Base-by-base conservation (phyloP, 2,329 filamentous ascomycete species). In the Boeremia lycopersici region DNA sequence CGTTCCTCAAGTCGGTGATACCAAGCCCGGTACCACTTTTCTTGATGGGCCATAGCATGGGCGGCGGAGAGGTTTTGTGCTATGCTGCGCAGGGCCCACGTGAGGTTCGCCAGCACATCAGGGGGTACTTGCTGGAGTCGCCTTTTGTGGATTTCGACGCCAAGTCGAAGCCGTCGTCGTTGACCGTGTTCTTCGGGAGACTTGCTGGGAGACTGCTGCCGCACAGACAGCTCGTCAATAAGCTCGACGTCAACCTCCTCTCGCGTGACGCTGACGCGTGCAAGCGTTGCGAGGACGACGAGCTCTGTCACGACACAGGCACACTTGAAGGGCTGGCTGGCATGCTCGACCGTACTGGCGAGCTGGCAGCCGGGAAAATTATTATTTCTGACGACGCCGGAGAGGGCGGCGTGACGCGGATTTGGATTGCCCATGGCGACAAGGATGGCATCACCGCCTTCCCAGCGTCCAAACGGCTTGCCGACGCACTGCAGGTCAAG, bases 1-100 rank as follows among this genome's bases (percentile, higher is more conserved):
- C 87, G 38, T 91, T 97, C 72, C 80, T 95, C 62, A 80, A 80
- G 55, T 77, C 79, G 29, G 83, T 88, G 59, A 77, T 87, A 5
- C 81, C 81, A 9, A 72, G 76, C 35, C 63, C 72, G 9, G 57
- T 76, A 2, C 91, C 91, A 0, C 70, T 96, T 13, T 97, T 96
- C 76, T 82, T 97, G 17, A 86, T 95, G 79, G 93, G 93, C 48
- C 91, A 96, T 76, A 92, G 88, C 19, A 96, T 96, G 91, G 93
- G 93, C 61, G 93, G 93, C 55, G 90, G 86, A 23, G 84, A 96
- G 75, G 84, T 87, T 6, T 78, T 96, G 8, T 86, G 84, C 38
- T 87, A 85, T 63, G 78, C 77, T 56, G 74, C 76, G 28, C 69
- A 69, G 39, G 79, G 76, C 17, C 80, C 77, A 4, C 60, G 63